phyloP scores from a whole-genome alignment of 495 filamentous ascomycete genomes.

The Lepidopterella palustris region DNA sequence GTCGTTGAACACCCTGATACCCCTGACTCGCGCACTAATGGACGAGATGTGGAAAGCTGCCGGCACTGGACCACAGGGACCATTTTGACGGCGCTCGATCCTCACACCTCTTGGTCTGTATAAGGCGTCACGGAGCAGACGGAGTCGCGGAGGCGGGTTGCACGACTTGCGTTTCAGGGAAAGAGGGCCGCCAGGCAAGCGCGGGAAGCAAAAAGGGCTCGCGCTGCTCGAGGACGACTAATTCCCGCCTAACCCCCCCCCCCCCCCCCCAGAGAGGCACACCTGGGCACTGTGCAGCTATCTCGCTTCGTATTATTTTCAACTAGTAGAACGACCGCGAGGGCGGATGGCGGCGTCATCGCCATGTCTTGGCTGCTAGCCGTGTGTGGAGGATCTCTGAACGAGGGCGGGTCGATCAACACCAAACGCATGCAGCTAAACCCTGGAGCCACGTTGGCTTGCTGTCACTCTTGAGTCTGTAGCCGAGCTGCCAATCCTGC shows the following conservation, averaged over 20 bases:
- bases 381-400: constrained; percentile 24
- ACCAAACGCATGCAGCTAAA: constrained; percentile 27
- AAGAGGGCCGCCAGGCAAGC: constrained; percentile 15
- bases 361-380: constrained; percentile 22
- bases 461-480: constrained; percentile 16
- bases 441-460: constrained; percentile 30
- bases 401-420: constrained; percentile 28
- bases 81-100: not conserved
- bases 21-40: constrained; percentile 1
- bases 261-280: no score
- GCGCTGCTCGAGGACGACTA: no score
- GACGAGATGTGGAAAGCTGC: not conserved
- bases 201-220: constrained; percentile 9
- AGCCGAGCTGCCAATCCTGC: constrained; percentile 5
- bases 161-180: constrained; percentile 7
- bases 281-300: no score
- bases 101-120: not conserved
- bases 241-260: no score
- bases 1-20: not conserved
- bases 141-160: not conserved
- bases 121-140: not conserved
- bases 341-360: constrained; percentile 24
- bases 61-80: not conserved
- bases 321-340: constrained; percentile 15
- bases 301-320: constrained; percentile 11